Base-by-base conservation (phyloP, 495 filamentous ascomycete species). In the Astrothelium subdiscretum region DNA sequence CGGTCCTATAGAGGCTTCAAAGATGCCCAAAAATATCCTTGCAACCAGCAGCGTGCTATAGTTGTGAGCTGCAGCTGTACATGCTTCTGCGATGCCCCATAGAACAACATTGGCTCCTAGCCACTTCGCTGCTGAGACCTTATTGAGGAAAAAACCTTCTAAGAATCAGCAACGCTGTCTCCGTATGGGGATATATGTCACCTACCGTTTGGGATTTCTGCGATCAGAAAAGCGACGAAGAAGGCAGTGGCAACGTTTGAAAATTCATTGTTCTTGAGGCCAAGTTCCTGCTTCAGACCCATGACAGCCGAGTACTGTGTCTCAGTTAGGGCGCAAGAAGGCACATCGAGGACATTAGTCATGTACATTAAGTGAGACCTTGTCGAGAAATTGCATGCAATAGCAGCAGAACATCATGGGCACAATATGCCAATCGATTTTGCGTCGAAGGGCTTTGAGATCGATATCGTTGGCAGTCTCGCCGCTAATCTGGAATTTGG, bases 1-100 rank as follows among this genome's bases (percentile, higher is more conserved):
- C 15, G 85, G 85, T 51, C 78, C 79, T 60, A 87, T 82, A 31
- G 81, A 80, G 20, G 85, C 82, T 74, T 87, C 86, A 64, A 87
- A 83, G 52, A 86, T 68, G 2, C 86, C 85, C 0, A 87, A 71
- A 48, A 89, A 80, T 62, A 85, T 80, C 1, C 86, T 75, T 6
- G 81, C 68, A 32, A 71, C 71, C 0, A 80, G 65, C 40, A 81
- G 69, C 12, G 70, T 69, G 13, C 60, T 57, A 63, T 82, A 87
- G 65, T 75, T 76, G 58, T 77, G 70, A 27, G 79, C 78, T 3
- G 77, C 78, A 0, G 84, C 81, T 18, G 81, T 83, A 57, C 78
- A 79, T 12, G 79, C 75, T 29, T 83, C 82, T 6, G 84, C 78
- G 13, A 89, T 75, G 32, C 76, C 82, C 65, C 69, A 75, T 60